Percentiles rank a stretch among this genome's conserved stretches.
These are phyloP conservation scores for Calonectria crousiana DNA, from an alignment of 2,329 filamentous ascomycete species.

Conservation along the genomic window DNA sequence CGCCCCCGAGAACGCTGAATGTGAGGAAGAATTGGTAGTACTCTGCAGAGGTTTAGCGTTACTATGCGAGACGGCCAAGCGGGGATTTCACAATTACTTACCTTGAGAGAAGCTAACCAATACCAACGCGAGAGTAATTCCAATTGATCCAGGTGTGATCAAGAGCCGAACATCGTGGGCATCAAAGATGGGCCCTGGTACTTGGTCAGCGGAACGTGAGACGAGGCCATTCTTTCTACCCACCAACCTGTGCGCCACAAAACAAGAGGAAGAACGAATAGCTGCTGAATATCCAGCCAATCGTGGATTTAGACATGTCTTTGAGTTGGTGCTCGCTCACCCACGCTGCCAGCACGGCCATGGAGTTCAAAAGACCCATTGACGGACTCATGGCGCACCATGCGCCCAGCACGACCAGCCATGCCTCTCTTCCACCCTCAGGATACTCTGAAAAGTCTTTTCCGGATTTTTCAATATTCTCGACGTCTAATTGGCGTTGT, in stretches of 20 bases:
- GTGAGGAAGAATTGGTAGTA: conserved; percentile 81
- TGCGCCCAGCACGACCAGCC: conserved; percentile 77
- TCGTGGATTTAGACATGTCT: conserved; percentile 67
- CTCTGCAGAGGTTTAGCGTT: conserved; percentile 49
- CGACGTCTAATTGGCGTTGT: background rate
- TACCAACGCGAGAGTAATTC: conserved; percentile 67
- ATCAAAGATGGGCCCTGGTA: conserved; percentile 72
- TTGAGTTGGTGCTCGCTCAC: conserved; percentile 72
- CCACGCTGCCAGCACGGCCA: conserved; percentile 77
- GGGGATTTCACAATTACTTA: conserved; percentile 27
- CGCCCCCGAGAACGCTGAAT: conserved; percentile 75
- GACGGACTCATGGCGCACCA: conserved; percentile 74
- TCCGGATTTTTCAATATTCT: background rate
- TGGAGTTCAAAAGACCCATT: conserved; percentile 75
- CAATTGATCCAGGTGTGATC: conserved; percentile 68
- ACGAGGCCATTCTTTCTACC: background rate
- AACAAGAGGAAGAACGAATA: conserved; percentile 80
- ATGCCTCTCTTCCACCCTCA: conserved; percentile 76
- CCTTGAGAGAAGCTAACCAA: conserved; percentile 69
- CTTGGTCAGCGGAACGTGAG: background rate
- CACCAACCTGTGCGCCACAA: conserved; percentile 75
- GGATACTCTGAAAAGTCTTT: conserved; percentile 61
- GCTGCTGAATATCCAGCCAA: conserved; percentile 80
- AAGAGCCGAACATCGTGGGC: conserved; percentile 72
- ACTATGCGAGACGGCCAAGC: background rate